Base-by-base conservation (phyloP, 1,284 basidiomycete species). In the Xanthoconium separans region DNA sequence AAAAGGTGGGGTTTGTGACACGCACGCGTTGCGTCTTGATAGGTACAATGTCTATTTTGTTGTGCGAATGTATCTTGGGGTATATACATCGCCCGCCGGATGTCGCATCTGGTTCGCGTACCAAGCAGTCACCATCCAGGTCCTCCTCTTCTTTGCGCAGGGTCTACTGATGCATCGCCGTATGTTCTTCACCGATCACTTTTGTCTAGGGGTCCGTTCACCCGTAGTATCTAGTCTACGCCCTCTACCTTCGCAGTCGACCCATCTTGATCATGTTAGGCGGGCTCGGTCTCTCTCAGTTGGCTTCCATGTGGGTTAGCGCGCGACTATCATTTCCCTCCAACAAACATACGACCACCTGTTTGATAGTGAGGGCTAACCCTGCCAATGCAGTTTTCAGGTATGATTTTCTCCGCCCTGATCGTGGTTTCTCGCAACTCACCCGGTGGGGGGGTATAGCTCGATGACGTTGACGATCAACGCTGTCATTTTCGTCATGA, bases 1-100 rank as follows among this genome's bases (percentile, higher is more conserved):
- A 29, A 7, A 13, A 15, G 33, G 15, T n/a, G 11, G 11, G 3
- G 18, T 15, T 33, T 27, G 20, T 36, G 11, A 24, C 36, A 24
- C 20, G 2, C 30, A 10, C 2, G 4, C 11, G 7, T 11, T 30
- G 10, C 11, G 4, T 45, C 18, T 10, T n/a, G n/a, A 30, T 30
- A 64, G 62, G 42, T 65, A 53, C 9, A 64, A 56, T 29, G 43
- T 64, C n/a, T 53, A 33, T n/a, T 64, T 64, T 37, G 30, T 52
- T 4, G 30, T 56, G 9, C 63, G 63, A 4, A 64, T 64, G 53
- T 56, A 54, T 20, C 16, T 50, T 13, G 61, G 57, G 2, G 15
- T 55, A 30, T 2, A 40, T 16, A 53, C 55, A 2, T 24, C 63
- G 1, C 47, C 55, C 2, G 0, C 22, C 13, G 52, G 54, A 12